These are phyloP conservation scores for Penicillium angulare DNA, from an alignment of 495 filamentous ascomycete genomes.

Conservation along the genomic window DNA sequence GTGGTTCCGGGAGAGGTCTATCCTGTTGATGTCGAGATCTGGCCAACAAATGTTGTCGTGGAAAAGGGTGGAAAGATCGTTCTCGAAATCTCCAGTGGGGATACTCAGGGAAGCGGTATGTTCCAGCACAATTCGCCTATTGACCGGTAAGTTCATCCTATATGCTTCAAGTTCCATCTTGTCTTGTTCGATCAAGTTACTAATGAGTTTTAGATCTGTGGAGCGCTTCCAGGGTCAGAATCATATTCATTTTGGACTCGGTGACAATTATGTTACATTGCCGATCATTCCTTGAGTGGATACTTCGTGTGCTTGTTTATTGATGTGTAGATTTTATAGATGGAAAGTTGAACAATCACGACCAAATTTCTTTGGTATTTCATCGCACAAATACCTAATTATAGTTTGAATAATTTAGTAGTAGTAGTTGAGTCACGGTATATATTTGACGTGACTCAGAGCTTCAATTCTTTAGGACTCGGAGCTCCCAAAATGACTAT, in stretches of 20 bases:
- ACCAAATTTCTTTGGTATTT: too few species aligned
- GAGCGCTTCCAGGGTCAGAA: slow-evolving; percentile 52
- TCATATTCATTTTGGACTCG: slow-evolving; percentile 54
- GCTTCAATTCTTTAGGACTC: too few species aligned
- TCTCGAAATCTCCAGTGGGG: slow-evolving; percentile 56
- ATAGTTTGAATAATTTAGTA: too few species aligned
- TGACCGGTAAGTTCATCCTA: slow-evolving; percentile 39
- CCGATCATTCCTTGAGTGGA: slow-evolving; percentile 54
- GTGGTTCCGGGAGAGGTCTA: slow-evolving; percentile 59
- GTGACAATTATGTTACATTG: slow-evolving; percentile 54
- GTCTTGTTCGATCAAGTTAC: slow-evolving; percentile 43
- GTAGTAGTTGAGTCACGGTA: too few species aligned
- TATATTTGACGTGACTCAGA: too few species aligned
- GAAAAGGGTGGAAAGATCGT: slow-evolving; percentile 27
- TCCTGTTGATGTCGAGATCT: slow-evolving; percentile 62
- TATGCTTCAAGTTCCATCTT: slow-evolving; percentile 58
- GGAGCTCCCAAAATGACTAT: too few species aligned
- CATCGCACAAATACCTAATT: too few species aligned
- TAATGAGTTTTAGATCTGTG: slow-evolving; percentile 26
- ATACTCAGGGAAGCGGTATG: slow-evolving; percentile 60
- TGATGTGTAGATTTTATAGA: background rate
- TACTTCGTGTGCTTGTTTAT: too few species aligned
- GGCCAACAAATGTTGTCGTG: slow-evolving; percentile 67
- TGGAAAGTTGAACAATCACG: too few species aligned
- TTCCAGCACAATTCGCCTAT: slow-evolving; percentile 53